phyloP scores from a whole-genome alignment of 768 basidiomycete genomes.

The Crassisporium funariophilum region DNA sequence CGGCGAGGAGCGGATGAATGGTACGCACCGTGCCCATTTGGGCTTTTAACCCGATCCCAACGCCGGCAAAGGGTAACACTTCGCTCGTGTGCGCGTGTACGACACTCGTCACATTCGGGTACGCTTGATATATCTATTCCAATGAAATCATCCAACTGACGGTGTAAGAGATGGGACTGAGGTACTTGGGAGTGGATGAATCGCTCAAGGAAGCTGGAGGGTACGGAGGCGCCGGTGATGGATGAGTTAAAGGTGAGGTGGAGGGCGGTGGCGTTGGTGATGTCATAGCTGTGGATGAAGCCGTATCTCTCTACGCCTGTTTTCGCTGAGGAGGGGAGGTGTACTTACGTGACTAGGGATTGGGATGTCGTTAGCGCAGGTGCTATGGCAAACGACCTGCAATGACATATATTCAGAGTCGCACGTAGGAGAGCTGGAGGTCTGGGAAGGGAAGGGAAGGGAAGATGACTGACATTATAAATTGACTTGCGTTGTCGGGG shows the following conservation, averaged over 20 bases:
- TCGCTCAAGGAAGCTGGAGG: conserved; percentile 20
- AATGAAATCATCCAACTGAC: neutral
- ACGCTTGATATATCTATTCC: conserved; percentile 21
- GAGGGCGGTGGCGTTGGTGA: conserved; percentile 21
- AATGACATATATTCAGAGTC: no score
- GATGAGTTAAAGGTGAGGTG: conserved; percentile 20
- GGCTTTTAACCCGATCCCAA: conserved; percentile 18
- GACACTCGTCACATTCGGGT: conserved; percentile 18
- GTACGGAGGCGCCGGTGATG: conserved; percentile 15
- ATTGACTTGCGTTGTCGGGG: conserved; percentile 23
- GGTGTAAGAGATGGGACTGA: neutral
- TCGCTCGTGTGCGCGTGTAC: conserved; percentile 23
- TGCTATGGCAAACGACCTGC: conserved; percentile 21
- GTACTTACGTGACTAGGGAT: conserved; percentile 19
- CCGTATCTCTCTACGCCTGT: neutral
- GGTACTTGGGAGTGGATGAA: conserved; percentile 23
- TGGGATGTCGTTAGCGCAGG: conserved; percentile 19
- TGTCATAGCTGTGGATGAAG: conserved; percentile 23
- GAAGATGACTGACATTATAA: conserved; percentile 14
- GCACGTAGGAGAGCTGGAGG: no score
- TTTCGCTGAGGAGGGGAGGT: neutral
- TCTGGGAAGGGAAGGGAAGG: neutral
- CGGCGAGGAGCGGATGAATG: neutral
- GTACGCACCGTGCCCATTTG: conserved; percentile 22
- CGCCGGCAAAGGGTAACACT: conserved; percentile 20